These are phyloP conservation scores for Phaeotremella skinneri DNA, from an alignment of 768 basidiomycete genomes.

Conservation along the genomic window DNA sequence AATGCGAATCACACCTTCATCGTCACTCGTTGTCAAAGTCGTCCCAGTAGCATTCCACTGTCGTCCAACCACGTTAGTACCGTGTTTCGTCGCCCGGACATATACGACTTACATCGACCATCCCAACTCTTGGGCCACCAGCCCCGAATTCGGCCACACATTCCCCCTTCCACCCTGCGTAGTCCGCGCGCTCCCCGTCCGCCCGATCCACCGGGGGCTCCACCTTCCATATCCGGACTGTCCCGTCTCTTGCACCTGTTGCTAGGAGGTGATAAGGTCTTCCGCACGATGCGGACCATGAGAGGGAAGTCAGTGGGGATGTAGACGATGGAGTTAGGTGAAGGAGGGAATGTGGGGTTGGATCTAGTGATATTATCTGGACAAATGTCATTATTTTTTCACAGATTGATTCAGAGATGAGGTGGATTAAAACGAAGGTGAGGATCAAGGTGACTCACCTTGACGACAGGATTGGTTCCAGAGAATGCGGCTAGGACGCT, in stretches of 20 bases:
- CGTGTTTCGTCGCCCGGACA: conserved; percentile 5
- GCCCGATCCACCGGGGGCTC: conserved; percentile 59
- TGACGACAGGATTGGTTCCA: conserved; percentile 70
- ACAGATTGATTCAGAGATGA: conserved; percentile 7
- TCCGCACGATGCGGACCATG: conserved; percentile 94
- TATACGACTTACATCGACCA: conserved; percentile 82
- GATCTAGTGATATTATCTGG: conserved; percentile 31
- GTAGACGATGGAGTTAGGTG: conserved; percentile 58
- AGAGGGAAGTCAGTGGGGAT: conserved; percentile 74
- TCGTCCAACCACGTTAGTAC: conserved; percentile 62
- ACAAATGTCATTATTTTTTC: conserved; percentile 3
- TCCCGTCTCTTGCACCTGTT: conserved; percentile 80
- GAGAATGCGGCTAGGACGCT: conserved; percentile 76
- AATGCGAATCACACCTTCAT: conserved; percentile 57
- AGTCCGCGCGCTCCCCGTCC: conserved; percentile 50
- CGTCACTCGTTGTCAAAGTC: conserved; percentile 66
- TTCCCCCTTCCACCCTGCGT: conserved; percentile 68
- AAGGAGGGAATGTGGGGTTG: conserved; percentile 69
- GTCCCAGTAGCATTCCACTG: conserved; percentile 52
- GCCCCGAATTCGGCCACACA: conserved; percentile 68
- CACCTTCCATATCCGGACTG: conserved; percentile 85
- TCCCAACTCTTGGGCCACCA: conserved; percentile 65
- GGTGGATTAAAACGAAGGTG: not conserved
- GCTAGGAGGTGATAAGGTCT: conserved; percentile 92
- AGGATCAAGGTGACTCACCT: conserved; percentile 57